Conservation (phyloP, 108 stramenopile genomes). For the Chaetoceros tenuissimus region DNA sequence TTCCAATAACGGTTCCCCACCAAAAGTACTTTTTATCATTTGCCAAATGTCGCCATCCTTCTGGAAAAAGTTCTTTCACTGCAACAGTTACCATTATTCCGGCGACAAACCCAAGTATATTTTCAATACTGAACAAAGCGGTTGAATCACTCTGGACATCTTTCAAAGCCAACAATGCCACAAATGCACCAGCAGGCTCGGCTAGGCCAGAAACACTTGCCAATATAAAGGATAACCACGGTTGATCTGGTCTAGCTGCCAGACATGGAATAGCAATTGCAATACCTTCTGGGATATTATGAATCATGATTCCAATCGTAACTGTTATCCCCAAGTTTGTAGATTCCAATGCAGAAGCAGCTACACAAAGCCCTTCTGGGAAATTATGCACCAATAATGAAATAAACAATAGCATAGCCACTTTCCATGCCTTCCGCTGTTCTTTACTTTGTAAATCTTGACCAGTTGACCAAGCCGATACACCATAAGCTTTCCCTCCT, state of each 20-base stretch:
- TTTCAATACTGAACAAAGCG: conserved; percentile 33
- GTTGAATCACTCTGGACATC: conserved; percentile 7
- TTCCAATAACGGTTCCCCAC: conserved; percentile 29
- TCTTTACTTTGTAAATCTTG: conserved; percentile 31
- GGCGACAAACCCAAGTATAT: conserved; percentile 77
- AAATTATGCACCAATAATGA: conserved; percentile 71
- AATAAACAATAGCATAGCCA: conserved; percentile 68
- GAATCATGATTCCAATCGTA: conserved; percentile 71
- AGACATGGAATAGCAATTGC: conserved; percentile 77
- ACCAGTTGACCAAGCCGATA: conserved; percentile 20
- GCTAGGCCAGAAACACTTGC: conserved; percentile 66
- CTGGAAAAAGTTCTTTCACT: conserved; percentile 66
- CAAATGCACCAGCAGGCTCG: conserved; percentile 62
- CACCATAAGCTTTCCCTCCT: conserved; percentile 6
- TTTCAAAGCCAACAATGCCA: conserved; percentile 38
- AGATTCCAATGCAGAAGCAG: conserved; percentile 58
- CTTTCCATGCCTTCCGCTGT: conserved; percentile 59
- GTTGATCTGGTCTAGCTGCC: conserved; percentile 62
- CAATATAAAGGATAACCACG: conserved; percentile 61
- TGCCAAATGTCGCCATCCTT: conserved; percentile 36
- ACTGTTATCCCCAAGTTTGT: conserved; percentile 62
- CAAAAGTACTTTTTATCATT: conserved; percentile 18
- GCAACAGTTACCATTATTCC: conserved; percentile 80
- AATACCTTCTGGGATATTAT: conserved; percentile 82
- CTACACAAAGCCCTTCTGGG: conserved; percentile 69